Conservation (phyloP, 1,139 yeast genomes). For the Geotrichum siamense region DNA sequence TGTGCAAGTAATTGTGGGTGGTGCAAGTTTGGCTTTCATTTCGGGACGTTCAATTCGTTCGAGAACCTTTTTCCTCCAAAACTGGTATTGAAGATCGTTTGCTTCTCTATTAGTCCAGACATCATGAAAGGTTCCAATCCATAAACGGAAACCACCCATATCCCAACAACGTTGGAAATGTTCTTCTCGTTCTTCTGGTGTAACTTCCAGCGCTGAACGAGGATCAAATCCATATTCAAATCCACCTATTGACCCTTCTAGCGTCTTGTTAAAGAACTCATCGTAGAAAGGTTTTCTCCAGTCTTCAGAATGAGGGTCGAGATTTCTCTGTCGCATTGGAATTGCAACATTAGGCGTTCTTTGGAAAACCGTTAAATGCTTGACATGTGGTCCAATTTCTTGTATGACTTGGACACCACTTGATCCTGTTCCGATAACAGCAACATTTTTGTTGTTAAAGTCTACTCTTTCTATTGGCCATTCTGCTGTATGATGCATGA, state of each 20-base stretch:
- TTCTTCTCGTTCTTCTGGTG: slow-evolving; percentile 25
- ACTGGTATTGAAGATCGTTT: slow-evolving; percentile 26
- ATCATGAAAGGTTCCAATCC: slow-evolving; percentile 28
- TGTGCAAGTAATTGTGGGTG: slow-evolving; percentile 26
- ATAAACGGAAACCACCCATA: slow-evolving; percentile 27
- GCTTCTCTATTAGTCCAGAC: slow-evolving; percentile 24
- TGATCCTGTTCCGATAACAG: slow-evolving; percentile 43
- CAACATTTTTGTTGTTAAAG: slow-evolving; percentile 36
- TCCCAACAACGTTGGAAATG: slow-evolving; percentile 23
- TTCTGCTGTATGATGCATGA: slow-evolving; percentile 44
- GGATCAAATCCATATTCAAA: slow-evolving; percentile 20
- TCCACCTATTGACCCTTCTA: slow-evolving; percentile 22
- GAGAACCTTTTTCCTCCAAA: slow-evolving; percentile 27
- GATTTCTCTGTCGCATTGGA: slow-evolving; percentile 26
- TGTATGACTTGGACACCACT: slow-evolving; percentile 42
- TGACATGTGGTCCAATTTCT: slow-evolving; percentile 24
- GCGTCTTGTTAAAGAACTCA: slow-evolving; percentile 21
- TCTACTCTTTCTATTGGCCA: slow-evolving; percentile 41
- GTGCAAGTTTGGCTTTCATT: slow-evolving; percentile 27
- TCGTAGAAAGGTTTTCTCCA: slow-evolving; percentile 18
- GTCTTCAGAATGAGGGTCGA: slow-evolving; percentile 16
- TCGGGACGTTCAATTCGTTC: slow-evolving; percentile 27
- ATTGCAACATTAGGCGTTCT: slow-evolving; percentile 28
- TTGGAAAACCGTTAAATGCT: slow-evolving; percentile 26
- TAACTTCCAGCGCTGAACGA: slow-evolving; percentile 18